Conservation (phyloP, 129 eudicot genomes). For the Solidago caesia region DNA sequence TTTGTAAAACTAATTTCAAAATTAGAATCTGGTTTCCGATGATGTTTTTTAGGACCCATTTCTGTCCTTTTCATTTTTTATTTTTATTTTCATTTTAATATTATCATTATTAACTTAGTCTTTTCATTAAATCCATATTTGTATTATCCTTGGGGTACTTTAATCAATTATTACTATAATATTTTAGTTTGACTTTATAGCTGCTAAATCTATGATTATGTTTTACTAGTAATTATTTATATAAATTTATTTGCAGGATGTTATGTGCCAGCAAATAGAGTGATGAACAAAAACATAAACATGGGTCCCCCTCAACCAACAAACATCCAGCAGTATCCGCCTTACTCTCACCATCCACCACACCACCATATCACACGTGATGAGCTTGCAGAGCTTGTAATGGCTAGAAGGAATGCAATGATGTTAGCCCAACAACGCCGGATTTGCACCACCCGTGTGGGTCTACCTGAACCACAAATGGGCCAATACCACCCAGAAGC, state of each 20-base stretch:
- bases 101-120: neutral
- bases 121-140: neutral
- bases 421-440: constrained; percentile 30
- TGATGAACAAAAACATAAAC: constrained; percentile 29
- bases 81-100: neutral
- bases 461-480: no score
- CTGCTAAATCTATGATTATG: neutral
- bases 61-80: constrained; percentile 8
- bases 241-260: constrained; percentile 28
- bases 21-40: neutral
- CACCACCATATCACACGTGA: constrained; percentile 13
- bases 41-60: constrained; percentile 11
- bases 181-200: constrained; percentile 18
- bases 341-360: neutral
- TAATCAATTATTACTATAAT: neutral
- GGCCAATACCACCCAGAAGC: constrained; percentile 8
- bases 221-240: neutral
- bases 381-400: constrained; percentile 24
- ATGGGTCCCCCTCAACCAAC: constrained; percentile 21
- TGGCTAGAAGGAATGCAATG: constrained; percentile 43
- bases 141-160: constrained; percentile 10
- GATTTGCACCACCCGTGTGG: no score
- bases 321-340: constrained; percentile 24
- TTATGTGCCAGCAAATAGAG: constrained; percentile 29
- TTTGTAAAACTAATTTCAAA: neutral